Evolutionary conservation across 257 asterid genomes (phyloP).

Genomic region (Penstemon eatonii): DNA sequence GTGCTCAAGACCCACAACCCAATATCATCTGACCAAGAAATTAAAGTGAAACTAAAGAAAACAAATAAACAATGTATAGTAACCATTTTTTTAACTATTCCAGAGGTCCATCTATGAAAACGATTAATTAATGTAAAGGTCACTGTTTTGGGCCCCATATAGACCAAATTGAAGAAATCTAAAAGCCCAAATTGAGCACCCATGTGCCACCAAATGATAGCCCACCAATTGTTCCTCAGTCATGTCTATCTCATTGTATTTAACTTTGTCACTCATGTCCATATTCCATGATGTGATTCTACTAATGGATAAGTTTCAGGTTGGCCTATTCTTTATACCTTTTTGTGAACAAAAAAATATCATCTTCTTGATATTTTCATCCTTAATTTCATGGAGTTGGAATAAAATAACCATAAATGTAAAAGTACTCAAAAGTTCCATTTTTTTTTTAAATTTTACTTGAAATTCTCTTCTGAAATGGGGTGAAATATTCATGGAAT

Average conservation of each 20-base stretch:
- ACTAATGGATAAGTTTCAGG: slow-evolving; percentile 16
- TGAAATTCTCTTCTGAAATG: too few relatives aligned
- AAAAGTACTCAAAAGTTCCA: not conserved
- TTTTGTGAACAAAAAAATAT: not conserved
- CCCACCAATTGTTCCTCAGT: not conserved
- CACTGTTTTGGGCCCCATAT: slow-evolving; percentile 21
- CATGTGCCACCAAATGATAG: slow-evolving; percentile 20
- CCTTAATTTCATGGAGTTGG: not conserved
- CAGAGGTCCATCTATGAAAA: slow-evolving; percentile 17
- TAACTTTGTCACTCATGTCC: slow-evolving; percentile 18
- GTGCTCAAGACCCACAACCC: slow-evolving; percentile 6
- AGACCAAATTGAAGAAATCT: slow-evolving; percentile 25
- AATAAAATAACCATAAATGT: not conserved
- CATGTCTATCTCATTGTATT: not conserved
- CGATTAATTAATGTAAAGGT: not conserved
- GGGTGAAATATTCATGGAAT: too few relatives aligned
- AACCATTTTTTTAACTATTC: not conserved
- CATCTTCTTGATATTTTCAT: not conserved
- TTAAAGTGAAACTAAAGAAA: slow-evolving; percentile 6
- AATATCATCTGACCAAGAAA: slow-evolving; percentile 9
- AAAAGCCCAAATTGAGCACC: slow-evolving; percentile 30
- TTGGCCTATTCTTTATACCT: not conserved
- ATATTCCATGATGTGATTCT: slow-evolving; percentile 18
- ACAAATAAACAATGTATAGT: not conserved
- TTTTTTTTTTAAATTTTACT: too few relatives aligned